Base-by-base conservation (phyloP, 2,329 filamentous ascomycete species). In the Fusarium devonianum region DNA sequence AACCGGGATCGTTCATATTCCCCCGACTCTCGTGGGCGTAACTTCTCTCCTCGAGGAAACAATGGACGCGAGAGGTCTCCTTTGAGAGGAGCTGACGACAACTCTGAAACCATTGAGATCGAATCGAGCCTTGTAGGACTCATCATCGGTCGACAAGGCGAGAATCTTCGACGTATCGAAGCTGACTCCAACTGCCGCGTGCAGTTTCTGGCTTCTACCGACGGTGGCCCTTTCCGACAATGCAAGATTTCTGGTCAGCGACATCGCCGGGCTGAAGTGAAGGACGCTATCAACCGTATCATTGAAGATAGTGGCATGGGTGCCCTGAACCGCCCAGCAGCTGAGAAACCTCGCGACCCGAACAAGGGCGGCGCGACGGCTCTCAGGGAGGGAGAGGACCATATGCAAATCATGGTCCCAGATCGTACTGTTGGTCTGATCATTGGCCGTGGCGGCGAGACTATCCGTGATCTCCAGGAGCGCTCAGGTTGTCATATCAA, bases 401-500 rank as follows among this genome's bases (percentile, higher is more conserved):
- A 86, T 67, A 86, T 92, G 68, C 90, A 96, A 72, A 95, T 96
- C 65, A 94, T 96, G 89, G 92, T 96, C 13, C 92, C 92, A 35
- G 92, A 96, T 73, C 87, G 91, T 65, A 96, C 92, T 7, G 92
- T 96, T 52, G 92, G 92, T 40, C 78, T 96, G 34, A 96, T 96
- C 63, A 96, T 96, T 67, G 92, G 92, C n/a, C 88, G 92, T 61
- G 90, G 90, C 29, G 92, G 92, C 50, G 92, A 96, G 74, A 96
- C 92, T 2, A 96, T 96, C 65, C 87, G 91, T 67, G 92, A 96
- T 69, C 79, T 96, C 17, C 92, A 96, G 73, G 92, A 96, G 71
- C 83, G 90, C 55, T 94, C 89, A 64, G 90, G 89, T n/a, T 96
- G 92, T 70, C 92, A 96, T 71, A 91, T 96, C 70, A 96, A 96